Evolutionary conservation across 192 early-diverging fungal genomes (phyloP).

Genomic region (Rhizophagus prolifer): DNA sequence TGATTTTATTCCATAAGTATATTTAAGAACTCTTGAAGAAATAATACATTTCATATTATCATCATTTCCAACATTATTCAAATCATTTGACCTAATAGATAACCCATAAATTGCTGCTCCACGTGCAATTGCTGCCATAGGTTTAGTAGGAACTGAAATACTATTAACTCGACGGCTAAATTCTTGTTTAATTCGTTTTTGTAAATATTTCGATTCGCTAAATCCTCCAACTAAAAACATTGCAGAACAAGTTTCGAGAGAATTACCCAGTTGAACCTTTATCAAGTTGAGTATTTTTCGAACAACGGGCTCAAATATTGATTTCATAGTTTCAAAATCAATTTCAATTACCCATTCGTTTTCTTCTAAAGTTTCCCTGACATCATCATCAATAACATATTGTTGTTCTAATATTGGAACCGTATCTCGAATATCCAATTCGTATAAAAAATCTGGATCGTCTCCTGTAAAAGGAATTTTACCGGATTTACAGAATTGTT

Average conservation of each 20-base stretch:
- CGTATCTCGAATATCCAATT: no score
- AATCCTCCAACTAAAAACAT: conserved; percentile 59
- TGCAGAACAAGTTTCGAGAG: conserved; percentile 40
- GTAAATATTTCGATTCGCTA: conserved; percentile 51
- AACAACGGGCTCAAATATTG: conserved; percentile 59
- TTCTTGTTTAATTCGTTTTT: conserved; percentile 47
- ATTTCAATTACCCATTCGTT: conserved; percentile 43
- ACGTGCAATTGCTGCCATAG: conserved; percentile 51
- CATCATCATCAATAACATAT: neutral
- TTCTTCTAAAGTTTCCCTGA: conserved; percentile 37
- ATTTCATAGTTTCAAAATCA: conserved; percentile 41
- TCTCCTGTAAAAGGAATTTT: no score
- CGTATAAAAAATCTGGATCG: no score
- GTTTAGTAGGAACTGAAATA: conserved; percentile 49
- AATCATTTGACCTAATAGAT: conserved; percentile 20
- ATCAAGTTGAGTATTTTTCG: conserved; percentile 51
- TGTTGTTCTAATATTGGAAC: neutral
- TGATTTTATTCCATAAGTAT: neutral
- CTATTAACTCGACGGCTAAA: conserved; percentile 40
- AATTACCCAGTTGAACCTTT: conserved; percentile 48
- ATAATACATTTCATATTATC: no score
- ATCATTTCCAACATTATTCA: conserved; percentile 42
- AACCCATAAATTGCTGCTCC: conserved; percentile 27
- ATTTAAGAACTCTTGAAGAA: neutral
- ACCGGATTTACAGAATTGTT: neutral